Evolutionary conservation across 805 yeast genomes (phyloP).

Genomic region (Kazachstania taianensis): DNA sequence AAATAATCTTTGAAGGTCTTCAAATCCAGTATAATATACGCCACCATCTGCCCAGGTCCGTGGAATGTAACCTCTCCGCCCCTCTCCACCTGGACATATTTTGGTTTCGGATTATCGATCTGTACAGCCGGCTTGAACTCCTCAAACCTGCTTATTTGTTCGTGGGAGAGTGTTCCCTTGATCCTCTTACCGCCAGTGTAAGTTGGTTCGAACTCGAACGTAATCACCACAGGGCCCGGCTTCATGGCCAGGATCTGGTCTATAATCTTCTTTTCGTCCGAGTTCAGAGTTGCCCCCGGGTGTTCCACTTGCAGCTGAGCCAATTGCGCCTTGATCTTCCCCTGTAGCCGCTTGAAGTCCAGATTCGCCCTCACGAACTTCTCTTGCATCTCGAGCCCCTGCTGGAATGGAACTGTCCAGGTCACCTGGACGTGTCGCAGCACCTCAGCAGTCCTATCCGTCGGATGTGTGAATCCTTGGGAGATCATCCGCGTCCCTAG

Average conservation of each 20-base stretch:
- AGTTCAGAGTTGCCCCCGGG: conserved; percentile 29
- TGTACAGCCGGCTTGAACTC: conserved; percentile 14
- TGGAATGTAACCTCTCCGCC: conserved; percentile 98
- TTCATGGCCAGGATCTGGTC: conserved; percentile 36
- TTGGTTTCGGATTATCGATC: conserved; percentile 35
- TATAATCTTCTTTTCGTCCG: conserved; percentile 38
- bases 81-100: conserved; percentile 66
- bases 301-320: conserved; percentile 33
- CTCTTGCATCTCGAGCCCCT: conserved; percentile 49
- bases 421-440: conserved; percentile 38
- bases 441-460: conserved; percentile 26
- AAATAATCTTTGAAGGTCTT: conserved; percentile 46
- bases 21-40: conserved; percentile 70
- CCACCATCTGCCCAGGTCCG: conserved; percentile 89
- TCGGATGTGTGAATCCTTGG: too few relatives aligned
- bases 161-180: conserved; percentile 37
- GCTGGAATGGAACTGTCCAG: conserved; percentile 31
- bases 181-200: conserved; percentile 90
- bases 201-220: conserved; percentile 78
- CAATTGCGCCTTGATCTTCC: conserved; percentile 37
- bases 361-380: conserved; percentile 46
- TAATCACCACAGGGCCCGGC: conserved; percentile 59
- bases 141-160: conserved; percentile 19
- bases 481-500: too few relatives aligned
- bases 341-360: conserved; percentile 43